phyloP scores from a whole-genome alignment of 768 basidiomycete genomes.

The Tephrocybe sp. region DNA sequence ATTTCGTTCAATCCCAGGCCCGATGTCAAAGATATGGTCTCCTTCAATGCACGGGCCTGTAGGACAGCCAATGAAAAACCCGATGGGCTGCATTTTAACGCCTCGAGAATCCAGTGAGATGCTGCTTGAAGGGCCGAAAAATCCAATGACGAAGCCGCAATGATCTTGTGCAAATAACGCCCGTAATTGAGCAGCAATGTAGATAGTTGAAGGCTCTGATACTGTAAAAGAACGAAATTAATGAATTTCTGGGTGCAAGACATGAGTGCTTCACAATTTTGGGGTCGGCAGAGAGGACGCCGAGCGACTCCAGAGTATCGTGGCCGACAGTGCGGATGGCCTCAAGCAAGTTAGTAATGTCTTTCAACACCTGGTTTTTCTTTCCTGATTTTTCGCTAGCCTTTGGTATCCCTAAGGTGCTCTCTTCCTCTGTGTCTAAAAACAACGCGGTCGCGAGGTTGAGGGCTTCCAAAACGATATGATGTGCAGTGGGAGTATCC shows the following conservation, averaged over 20 bases:
- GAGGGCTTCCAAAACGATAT: constrained; percentile 38
- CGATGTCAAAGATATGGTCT: constrained; percentile 54
- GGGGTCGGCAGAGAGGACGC: constrained; percentile 5
- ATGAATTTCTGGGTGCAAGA: neutral
- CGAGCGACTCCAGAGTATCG: constrained; percentile 12
- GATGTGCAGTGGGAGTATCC: constrained; percentile 27
- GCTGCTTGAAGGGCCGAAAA: constrained; percentile 66
- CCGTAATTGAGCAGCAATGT: constrained; percentile 36
- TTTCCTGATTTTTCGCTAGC: constrained; percentile 11
- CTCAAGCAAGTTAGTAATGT: constrained; percentile 14
- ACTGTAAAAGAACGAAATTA: constrained; percentile 14
- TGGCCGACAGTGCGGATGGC: constrained; percentile 14
- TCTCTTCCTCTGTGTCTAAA: constrained; percentile 29
- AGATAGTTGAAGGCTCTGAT: constrained; percentile 29
- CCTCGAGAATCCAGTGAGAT: constrained; percentile 48
- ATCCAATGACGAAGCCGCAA: constrained; percentile 44
- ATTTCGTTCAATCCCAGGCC: constrained; percentile 74
- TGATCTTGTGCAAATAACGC: constrained; percentile 42
- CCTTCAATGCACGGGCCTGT: constrained; percentile 39
- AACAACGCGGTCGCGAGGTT: constrained; percentile 40
- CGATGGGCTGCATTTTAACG: constrained; percentile 33
- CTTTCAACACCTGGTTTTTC: constrained; percentile 16
- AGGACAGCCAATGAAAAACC: constrained; percentile 30
- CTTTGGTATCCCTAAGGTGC: neutral
- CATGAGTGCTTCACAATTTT: constrained; percentile 22